These are phyloP conservation scores for Talaromyces amestolkiae DNA, from an alignment of 2,329 filamentous ascomycete genomes.

Conservation along the genomic window DNA sequence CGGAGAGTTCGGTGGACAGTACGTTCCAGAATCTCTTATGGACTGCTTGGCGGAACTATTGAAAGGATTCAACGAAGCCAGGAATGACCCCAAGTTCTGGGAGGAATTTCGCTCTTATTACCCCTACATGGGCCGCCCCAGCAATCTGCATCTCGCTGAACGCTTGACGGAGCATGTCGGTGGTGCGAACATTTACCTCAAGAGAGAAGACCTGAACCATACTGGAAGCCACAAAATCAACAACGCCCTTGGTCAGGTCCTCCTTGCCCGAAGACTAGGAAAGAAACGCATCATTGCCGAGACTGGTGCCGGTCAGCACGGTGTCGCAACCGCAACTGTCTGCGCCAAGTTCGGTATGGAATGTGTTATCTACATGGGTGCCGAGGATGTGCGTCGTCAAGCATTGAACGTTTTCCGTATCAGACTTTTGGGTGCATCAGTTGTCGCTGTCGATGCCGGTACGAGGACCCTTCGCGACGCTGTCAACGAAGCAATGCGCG, in stretches of 20 bases:
- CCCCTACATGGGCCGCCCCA: conserved; percentile 93
- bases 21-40: conserved; percentile 96
- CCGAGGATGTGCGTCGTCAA: conserved; percentile 93
- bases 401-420: conserved; percentile 98
- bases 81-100: conserved; percentile 90
- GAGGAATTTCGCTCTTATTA: conserved; percentile 95
- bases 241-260: conserved; percentile 90
- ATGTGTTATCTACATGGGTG: conserved; percentile 97
- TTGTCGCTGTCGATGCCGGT: conserved; percentile 89
- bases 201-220: conserved; percentile 96
- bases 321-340: conserved; percentile 94
- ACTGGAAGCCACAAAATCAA: conserved; percentile 99
- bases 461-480: conserved; percentile 79
- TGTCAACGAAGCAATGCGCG: conserved; percentile 91
- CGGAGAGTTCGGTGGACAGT: conserved; percentile 94
- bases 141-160: conserved; percentile 84
- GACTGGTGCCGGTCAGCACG: conserved; percentile 95
- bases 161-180: conserved; percentile 84
- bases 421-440: conserved; percentile 88
- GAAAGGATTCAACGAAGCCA: conserved; percentile 81
- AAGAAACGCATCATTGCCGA: conserved; percentile 98
- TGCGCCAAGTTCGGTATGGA: conserved; percentile 98
- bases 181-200: conserved; percentile 95
- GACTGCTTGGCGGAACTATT: conserved; percentile 91
- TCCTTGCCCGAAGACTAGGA: conserved; percentile 79